phyloP scores from a whole-genome alignment of 345 rosid genomes.

The Excoecaria agallocha region DNA sequence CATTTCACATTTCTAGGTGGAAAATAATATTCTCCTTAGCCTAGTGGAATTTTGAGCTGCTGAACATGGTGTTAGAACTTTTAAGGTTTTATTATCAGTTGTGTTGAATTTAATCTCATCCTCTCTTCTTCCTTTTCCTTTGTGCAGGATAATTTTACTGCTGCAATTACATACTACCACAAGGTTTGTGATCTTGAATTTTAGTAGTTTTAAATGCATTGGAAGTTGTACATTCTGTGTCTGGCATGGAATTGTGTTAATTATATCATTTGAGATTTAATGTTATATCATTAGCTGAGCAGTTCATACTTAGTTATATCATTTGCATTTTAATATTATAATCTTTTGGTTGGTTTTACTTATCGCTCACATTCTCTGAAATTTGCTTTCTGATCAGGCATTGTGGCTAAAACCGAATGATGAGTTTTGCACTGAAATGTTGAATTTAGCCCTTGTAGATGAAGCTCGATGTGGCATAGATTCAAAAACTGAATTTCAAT shows the following conservation, averaged over 20 bases:
- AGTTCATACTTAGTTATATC: no score
- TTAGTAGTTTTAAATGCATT: background rate
- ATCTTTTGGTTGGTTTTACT: background rate
- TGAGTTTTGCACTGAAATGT: conserved; percentile 85
- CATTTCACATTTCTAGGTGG: background rate
- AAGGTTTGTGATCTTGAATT: conserved; percentile 43
- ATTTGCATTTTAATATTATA: background rate
- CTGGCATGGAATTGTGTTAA: background rate
- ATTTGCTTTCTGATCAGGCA: conserved; percentile 46
- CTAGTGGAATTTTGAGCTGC: background rate
- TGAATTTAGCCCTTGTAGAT: conserved; percentile 65
- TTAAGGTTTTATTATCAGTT: background rate
- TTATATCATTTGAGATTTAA: no score
- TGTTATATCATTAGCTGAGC: no score
- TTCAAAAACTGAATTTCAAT: conserved; percentile 47
- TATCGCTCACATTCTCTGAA: background rate
- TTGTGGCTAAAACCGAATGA: conserved; percentile 80
- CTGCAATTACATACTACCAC: conserved; percentile 82
- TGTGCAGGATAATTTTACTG: conserved; percentile 69
- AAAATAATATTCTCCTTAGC: background rate
- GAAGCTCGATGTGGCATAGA: conserved; percentile 64
- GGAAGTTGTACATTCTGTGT: background rate
- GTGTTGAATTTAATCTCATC: background rate
- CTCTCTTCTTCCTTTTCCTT: background rate
- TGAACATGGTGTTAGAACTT: background rate